phyloP scores from a whole-genome alignment of 495 filamentous ascomycete genomes.

The Cladorrhinum samala region DNA sequence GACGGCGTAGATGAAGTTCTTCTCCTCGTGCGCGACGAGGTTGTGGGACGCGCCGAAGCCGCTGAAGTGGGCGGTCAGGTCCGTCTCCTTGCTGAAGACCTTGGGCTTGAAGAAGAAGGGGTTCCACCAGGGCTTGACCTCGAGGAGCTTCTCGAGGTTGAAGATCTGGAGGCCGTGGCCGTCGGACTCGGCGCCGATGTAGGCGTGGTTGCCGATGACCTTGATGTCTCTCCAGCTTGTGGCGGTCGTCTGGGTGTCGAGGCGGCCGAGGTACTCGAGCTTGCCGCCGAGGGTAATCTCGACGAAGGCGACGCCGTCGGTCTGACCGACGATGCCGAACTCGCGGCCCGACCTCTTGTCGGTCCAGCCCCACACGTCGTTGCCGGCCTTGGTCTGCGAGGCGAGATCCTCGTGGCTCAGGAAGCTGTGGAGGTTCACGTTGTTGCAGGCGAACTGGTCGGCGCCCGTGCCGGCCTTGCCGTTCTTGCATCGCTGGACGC shows the following conservation, averaged over 20 bases:
- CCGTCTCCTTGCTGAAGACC: constrained; percentile 14
- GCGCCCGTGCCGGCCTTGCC: constrained; percentile 36
- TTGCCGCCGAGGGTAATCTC: constrained; percentile 37
- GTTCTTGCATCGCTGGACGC: constrained; percentile 33
- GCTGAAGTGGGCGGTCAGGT: constrained; percentile 19
- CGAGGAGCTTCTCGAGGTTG: constrained; percentile 37
- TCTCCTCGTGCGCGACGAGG: constrained; percentile 47
- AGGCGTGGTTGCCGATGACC: constrained; percentile 35
- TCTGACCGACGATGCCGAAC: constrained; percentile 44
- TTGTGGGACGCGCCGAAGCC: constrained; percentile 24
- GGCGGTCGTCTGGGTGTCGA: constrained; percentile 28
- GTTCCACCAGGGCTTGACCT: constrained; percentile 13
- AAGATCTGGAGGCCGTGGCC: constrained; percentile 45
- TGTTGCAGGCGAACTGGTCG: constrained; percentile 50
- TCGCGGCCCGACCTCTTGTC: constrained; percentile 36
- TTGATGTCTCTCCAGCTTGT: constrained; percentile 45
- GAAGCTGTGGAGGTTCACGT: constrained; percentile 51
- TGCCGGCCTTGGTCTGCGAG: constrained; percentile 31
- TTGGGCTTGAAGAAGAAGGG: constrained; percentile 14
- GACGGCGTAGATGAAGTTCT: constrained; percentile 39
- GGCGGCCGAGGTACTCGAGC: constrained; percentile 44
- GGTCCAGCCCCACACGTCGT: constrained; percentile 45
- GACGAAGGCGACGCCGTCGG: constrained; percentile 45
- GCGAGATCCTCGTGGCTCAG: constrained; percentile 44
- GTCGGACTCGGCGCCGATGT: constrained; percentile 41